Conservation (phyloP, 192 early-diverging fungal species). For the Coemansia sp. region DNA sequence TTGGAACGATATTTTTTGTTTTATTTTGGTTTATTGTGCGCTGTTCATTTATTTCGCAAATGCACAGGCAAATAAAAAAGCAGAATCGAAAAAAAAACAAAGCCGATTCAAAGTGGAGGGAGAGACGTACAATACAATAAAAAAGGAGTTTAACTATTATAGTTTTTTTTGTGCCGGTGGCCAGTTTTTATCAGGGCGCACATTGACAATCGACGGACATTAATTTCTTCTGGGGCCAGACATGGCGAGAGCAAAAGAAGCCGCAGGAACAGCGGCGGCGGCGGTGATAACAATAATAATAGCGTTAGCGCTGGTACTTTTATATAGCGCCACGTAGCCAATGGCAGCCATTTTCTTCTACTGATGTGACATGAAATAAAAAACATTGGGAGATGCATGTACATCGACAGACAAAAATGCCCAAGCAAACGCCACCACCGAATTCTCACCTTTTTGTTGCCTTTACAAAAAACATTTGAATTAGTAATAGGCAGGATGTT, state of each 20-base stretch:
- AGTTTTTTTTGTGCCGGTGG: background rate
- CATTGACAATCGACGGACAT: constrained; percentile 1
- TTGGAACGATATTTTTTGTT: background rate
- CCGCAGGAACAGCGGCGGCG: too few species aligned
- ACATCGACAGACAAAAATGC: background rate
- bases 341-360: background rate
- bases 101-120: background rate
- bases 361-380: background rate
- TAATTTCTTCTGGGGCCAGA: background rate
- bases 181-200: constrained; percentile 1
- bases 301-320: background rate
- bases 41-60: background rate
- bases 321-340: background rate
- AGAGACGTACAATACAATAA: background rate
- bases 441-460: background rate
- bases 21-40: background rate
- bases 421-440: background rate
- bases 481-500: background rate
- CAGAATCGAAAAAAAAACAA: background rate
- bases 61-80: background rate
- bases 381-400: background rate
- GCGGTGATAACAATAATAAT: background rate
- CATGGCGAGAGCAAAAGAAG: background rate
- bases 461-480: background rate
- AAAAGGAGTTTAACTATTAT: background rate